Conservation (phyloP, 2,329 filamentous ascomycete genomes). For the Aspergillus clavatus region DNA sequence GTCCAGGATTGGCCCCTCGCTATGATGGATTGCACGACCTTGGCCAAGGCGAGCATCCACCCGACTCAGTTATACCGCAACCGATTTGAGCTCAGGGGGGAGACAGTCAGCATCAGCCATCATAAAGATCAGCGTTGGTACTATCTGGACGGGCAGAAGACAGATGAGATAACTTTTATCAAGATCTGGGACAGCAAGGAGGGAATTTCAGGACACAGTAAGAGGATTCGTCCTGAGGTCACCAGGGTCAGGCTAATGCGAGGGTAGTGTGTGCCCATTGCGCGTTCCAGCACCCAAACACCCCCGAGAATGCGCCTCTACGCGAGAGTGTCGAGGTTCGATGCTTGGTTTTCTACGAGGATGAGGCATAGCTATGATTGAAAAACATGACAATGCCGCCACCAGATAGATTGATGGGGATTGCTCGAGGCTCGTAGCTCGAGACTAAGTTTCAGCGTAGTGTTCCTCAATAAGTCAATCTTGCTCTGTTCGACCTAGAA, state of each 20-base stretch:
- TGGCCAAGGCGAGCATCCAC: not conserved
- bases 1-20: not conserved
- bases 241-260: not conserved
- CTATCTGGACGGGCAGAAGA: constrained; percentile 1
- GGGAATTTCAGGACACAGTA: constrained; percentile 1
- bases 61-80: not conserved
- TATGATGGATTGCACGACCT: not conserved
- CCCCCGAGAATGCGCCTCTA: constrained; percentile 1
- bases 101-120: not conserved
- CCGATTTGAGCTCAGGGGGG: not conserved
- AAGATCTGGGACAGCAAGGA: constrained; percentile 4
- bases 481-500: not conserved
- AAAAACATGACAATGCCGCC: not conserved
- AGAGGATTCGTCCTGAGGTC: not conserved
- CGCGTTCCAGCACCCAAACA: constrained; percentile 1
- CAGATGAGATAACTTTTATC: constrained; percentile 1
- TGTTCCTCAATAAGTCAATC: not conserved
- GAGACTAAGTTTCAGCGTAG: not conserved
- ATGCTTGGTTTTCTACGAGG: constrained; percentile 1
- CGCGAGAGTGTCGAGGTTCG: constrained; percentile 3
- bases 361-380: not conserved
- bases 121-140: not conserved
- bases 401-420: not conserved
- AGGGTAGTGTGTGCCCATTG: constrained; percentile 1
- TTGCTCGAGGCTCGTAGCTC: not conserved